Evolutionary conservation across 2,329 filamentous ascomycete genomes (phyloP).

Genomic region (Aureobasidium sp.): DNA sequence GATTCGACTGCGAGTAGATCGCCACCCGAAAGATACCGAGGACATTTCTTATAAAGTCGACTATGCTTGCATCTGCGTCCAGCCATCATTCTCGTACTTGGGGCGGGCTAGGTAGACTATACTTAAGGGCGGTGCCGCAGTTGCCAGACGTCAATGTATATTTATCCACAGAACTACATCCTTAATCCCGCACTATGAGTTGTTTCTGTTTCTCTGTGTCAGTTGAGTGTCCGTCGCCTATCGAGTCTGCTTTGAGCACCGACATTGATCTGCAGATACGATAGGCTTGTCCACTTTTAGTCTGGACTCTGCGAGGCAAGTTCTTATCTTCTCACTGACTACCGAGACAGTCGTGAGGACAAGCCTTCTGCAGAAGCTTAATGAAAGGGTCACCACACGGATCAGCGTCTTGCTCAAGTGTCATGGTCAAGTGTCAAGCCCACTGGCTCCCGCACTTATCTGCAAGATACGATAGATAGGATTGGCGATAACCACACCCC

Average conservation of each 20-base stretch:
- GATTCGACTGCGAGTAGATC: constrained; percentile 4
- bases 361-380: constrained; percentile 11
- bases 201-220: background rate
- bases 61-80: background rate
- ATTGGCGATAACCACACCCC: background rate
- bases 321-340: background rate
- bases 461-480: background rate
- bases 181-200: background rate
- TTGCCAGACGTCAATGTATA: background rate
- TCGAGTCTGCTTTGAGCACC: background rate
- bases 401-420: background rate
- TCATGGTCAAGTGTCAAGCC: background rate
- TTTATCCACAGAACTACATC: background rate
- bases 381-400: background rate
- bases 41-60: background rate
- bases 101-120: background rate
- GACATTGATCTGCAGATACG: background rate
- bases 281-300: background rate
- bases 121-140: background rate
- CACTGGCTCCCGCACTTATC: background rate
- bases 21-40: background rate
- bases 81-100: background rate
- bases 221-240: background rate
- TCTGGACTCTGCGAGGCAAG: background rate
- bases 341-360: background rate